Conservation (phyloP, 345 rosid genomes). For the Salix udensis region DNA sequence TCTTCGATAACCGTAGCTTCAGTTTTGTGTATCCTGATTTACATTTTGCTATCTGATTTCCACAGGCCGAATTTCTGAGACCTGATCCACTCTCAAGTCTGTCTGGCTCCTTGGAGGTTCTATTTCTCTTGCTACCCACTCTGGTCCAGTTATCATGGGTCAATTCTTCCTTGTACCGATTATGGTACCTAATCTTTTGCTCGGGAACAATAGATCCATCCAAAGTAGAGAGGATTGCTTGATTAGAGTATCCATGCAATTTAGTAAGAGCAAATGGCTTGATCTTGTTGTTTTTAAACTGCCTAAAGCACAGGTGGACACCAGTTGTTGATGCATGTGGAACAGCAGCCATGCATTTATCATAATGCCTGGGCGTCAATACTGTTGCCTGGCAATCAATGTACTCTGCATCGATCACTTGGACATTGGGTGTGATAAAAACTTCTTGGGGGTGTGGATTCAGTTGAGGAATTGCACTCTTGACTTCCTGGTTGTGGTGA, state of each 20-base stretch:
- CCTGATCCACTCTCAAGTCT: neutral
- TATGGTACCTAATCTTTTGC: constrained; percentile 17
- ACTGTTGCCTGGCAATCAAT: constrained; percentile 88
- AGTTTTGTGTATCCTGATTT: constrained; percentile 33
- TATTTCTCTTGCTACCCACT: neutral
- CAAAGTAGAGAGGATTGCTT: constrained; percentile 71
- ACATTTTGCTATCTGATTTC: neutral
- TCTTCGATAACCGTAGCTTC: constrained; percentile 34
- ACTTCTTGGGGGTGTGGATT: constrained; percentile 87
- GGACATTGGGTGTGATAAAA: constrained; percentile 84
- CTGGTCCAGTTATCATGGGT: constrained; percentile 17
- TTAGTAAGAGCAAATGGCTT: constrained; percentile 80
- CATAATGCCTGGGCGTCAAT: constrained; percentile 72
- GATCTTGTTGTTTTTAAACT: constrained; percentile 70
- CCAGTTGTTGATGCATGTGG: constrained; percentile 57
- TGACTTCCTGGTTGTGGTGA: constrained; percentile 85
- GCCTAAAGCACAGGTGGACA: constrained; percentile 76
- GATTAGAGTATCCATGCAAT: constrained; percentile 77
- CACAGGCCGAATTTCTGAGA: neutral
- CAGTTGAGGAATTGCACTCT: constrained; percentile 61
- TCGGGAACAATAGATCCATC: constrained; percentile 11
- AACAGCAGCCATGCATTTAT: constrained; percentile 56
- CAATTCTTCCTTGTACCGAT: constrained; percentile 41
- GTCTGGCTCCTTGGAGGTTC: neutral
- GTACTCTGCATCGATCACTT: constrained; percentile 95